Percentiles rank a stretch among this genome's conserved stretches.
phyloP scores from a whole-genome alignment of 345 rosid genomes.

The Trapa incisa region DNA sequence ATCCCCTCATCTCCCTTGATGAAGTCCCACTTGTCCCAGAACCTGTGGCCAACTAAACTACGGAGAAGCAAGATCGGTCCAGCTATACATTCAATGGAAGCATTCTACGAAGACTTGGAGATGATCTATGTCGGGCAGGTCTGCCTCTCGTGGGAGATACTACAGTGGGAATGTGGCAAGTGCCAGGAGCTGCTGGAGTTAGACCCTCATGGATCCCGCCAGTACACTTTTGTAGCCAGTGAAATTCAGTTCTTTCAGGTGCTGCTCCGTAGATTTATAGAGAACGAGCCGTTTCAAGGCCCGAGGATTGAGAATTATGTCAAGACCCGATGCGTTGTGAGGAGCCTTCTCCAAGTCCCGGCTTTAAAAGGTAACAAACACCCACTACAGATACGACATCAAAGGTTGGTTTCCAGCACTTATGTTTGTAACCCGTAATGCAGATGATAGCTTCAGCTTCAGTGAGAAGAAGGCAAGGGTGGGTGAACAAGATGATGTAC shows the following conservation, averaged over 20 bases:
- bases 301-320: slow-evolving; percentile 51
- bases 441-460: slow-evolving; percentile 38
- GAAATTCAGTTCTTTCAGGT: slow-evolving; percentile 83
- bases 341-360: slow-evolving; percentile 64
- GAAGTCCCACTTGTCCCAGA: slow-evolving; percentile 24
- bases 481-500: slow-evolving; percentile 33
- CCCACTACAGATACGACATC: not conserved
- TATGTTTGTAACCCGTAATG: slow-evolving; percentile 2
- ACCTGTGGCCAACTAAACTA: slow-evolving; percentile 29
- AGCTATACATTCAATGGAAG: slow-evolving; percentile 25
- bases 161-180: slow-evolving; percentile 61
- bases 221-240: slow-evolving; percentile 55
- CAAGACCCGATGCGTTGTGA: slow-evolving; percentile 39
- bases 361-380: slow-evolving; percentile 44
- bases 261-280: slow-evolving; percentile 56
- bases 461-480: slow-evolving; percentile 28
- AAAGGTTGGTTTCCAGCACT: not conserved
- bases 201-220: slow-evolving; percentile 22
- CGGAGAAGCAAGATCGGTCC: slow-evolving; percentile 24
- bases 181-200: slow-evolving; percentile 30
- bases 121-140: slow-evolving; percentile 66
- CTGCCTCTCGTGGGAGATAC: slow-evolving; percentile 89
- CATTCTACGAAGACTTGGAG: slow-evolving; percentile 47
- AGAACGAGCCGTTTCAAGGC: slow-evolving; percentile 68
- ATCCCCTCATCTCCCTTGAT: slow-evolving; percentile 12